Conservation (phyloP, 2,329 filamentous ascomycete genomes). For the Aureobasidium musti region DNA sequence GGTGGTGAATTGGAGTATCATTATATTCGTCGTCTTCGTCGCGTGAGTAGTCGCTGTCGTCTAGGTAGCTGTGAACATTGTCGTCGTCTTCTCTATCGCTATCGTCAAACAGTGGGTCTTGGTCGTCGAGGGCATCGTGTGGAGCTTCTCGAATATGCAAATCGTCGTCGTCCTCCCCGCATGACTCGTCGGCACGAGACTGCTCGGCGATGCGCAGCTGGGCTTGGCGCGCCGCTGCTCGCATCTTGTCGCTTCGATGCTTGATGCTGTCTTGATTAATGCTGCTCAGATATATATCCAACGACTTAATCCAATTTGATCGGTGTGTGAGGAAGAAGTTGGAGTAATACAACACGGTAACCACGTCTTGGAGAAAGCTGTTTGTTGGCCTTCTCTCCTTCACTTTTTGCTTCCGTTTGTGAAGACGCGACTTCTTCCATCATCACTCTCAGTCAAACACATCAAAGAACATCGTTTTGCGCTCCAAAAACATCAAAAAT, state of each 20-base stretch:
- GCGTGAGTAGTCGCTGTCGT: conserved; percentile 9
- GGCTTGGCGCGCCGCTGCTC: conserved; percentile 28
- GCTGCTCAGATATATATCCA: neutral
- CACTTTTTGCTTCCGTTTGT: neutral
- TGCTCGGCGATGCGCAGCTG: conserved; percentile 1
- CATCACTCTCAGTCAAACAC: neutral
- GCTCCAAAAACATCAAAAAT: conserved; percentile 38
- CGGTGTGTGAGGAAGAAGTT: neutral
- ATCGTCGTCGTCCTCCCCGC: conserved; percentile 20
- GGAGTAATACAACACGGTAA: neutral
- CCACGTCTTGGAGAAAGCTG: neutral
- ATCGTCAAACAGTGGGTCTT: neutral
- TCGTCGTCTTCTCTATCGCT: conserved; percentile 2
- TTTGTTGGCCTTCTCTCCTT: conserved; percentile 1
- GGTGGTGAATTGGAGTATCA: neutral
- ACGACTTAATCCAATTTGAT: neutral
- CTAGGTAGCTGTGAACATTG: neutral
- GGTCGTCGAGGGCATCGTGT: neutral
- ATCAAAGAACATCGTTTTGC: neutral
- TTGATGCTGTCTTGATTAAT: neutral
- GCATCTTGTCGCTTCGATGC: conserved; percentile 5
- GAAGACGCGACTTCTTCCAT: conserved; percentile 7
- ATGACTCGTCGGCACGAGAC: conserved; percentile 10
- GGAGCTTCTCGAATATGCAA: neutral
- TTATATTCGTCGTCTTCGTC: conserved; percentile 16